Conservation (phyloP, 2,329 filamentous ascomycete species). For the Verticillium klebahnii region DNA sequence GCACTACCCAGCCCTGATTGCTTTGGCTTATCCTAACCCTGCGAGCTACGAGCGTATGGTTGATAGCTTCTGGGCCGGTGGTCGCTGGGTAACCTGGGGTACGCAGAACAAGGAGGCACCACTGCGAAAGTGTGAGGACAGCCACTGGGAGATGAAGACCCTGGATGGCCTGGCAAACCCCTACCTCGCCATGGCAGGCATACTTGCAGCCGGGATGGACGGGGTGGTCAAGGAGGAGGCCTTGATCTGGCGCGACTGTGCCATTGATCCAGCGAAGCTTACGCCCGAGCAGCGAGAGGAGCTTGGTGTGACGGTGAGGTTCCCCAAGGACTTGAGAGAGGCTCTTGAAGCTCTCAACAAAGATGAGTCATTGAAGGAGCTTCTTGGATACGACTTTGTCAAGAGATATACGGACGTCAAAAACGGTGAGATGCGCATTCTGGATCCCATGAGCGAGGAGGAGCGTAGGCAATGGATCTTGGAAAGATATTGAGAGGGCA, state of each 20-base stretch:
- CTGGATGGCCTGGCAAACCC: constrained; percentile 78
- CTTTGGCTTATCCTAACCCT: constrained; percentile 63
- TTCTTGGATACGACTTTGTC: constrained; percentile 48
- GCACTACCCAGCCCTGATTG: constrained; percentile 60
- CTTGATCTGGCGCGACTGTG: constrained; percentile 49
- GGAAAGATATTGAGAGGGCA: constrained; percentile 54
- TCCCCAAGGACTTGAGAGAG: constrained; percentile 51
- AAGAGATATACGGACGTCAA: constrained; percentile 56
- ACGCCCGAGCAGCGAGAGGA: constrained; percentile 37
- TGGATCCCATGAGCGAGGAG: constrained; percentile 41
- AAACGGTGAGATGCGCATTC: constrained; percentile 47
- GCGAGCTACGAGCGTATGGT: constrained; percentile 64
- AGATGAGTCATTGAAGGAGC: constrained; percentile 39
- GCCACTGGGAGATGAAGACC: constrained; percentile 74
- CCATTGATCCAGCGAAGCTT: constrained; percentile 47
- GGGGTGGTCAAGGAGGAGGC: constrained; percentile 40
- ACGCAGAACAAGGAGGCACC: constrained; percentile 76
- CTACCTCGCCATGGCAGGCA: constrained; percentile 62
- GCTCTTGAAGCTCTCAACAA: constrained; percentile 46
- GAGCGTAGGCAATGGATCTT: constrained; percentile 56
- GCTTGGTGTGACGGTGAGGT: constrained; percentile 47
- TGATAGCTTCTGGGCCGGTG: constrained; percentile 73
- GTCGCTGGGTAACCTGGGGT: constrained; percentile 75
- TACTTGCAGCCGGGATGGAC: constrained; percentile 54
- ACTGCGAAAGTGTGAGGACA: constrained; percentile 59